Base-by-base conservation (phyloP, 345 rosid genomes). In the Citrus cavaleriei region DNA sequence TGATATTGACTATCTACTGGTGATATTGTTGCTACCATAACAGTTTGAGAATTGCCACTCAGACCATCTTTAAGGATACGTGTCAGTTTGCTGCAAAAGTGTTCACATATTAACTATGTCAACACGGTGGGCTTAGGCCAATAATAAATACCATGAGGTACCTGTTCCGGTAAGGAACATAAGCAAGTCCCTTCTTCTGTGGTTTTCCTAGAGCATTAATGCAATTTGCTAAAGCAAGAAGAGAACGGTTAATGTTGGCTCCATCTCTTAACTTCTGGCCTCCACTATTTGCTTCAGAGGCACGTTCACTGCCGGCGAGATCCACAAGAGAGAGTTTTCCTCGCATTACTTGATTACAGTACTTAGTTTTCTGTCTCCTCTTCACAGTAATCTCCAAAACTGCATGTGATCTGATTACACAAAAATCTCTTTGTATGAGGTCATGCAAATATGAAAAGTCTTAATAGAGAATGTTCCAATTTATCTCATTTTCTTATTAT, bases 251-350 rank as follows among this genome's bases (percentile, higher is more conserved):
- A 38, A 94, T 95, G 63, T 93, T 95, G 62, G 97, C 99, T 70
- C 99, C 99, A 87, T 93, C 99, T 74, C 98, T 92, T 72, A 95
- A 88, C 87, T 95, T 95, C 81, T 91, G 93, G 73, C 98, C 99
- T 35, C 92, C 95, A 69, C 82, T 91, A 81, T 95, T 95, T 35
- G 98, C 91, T 86, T 95, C 99, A 69, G 98, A 90, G 70, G 99
- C 96, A 83, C 98, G 87, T 86, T 95, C 99, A 87, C 98, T 95
- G 55, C 99, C 98, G 78, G 99, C 99, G 83, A 95, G 99, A 86
- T 95, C 99, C 68, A 95, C 99, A 80, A 95, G 99, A 68, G 99
- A 95, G 72, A 95, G 96, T 84, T 95, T 95, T 78, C 98, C 98
- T 83, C 77, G 86, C 86, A 93, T 83, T 59, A 93, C 88, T 82